Evolutionary conservation across 1,284 basidiomycete species (phyloP), one percentile per base, ranked within the genome.

Genomic region (Rhodotorula sp.): DNA sequence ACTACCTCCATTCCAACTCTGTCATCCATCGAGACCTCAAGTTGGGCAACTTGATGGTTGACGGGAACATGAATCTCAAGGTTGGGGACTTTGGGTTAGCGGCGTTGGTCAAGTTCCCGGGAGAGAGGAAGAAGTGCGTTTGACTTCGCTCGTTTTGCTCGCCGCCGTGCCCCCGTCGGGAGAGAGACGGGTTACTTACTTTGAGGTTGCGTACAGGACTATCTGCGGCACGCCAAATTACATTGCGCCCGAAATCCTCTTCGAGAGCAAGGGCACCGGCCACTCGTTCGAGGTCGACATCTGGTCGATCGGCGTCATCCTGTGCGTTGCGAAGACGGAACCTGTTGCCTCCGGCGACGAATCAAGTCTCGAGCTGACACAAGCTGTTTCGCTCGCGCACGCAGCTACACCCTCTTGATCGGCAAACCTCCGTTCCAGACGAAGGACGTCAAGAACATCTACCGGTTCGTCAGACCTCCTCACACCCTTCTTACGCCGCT

Each of bases 181-280:
- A 11, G 16, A 13, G 26, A 44, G 28, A 28, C 67, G 56, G 30
- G 44, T 50, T 52, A 53, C 54, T 51, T 28, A 44, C 34, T 22
- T 8, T 59, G 24, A 26, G 59, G 55, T 30, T n/a, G 31, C 34
- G 31, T 3, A 31, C 70, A 86, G 84, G 77, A 99, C 95, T 0
- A 95, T 98, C 59, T 98, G 95, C 77, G 96, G 95, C 10, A 99
- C 95, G 2, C 96, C 95, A 2, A 98, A 99, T 80, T 98, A 99
- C 80, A 98, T 99, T 75, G 96, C 96, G 0, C 96, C 95, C 0
- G 95, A 99, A 80, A 94, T 99, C 46, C 83, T 99, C 69, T 98
- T 97, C 80, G 94, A 97, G 80, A 92, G 90, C 54, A 91, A 89
- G 34, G 51, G 60, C 7, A 94, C 94, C 75, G 94, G 95, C 0